Evolutionary conservation across 2,329 filamentous ascomycete genomes (phyloP).

Genomic region (Fusarium globosum): DNA sequence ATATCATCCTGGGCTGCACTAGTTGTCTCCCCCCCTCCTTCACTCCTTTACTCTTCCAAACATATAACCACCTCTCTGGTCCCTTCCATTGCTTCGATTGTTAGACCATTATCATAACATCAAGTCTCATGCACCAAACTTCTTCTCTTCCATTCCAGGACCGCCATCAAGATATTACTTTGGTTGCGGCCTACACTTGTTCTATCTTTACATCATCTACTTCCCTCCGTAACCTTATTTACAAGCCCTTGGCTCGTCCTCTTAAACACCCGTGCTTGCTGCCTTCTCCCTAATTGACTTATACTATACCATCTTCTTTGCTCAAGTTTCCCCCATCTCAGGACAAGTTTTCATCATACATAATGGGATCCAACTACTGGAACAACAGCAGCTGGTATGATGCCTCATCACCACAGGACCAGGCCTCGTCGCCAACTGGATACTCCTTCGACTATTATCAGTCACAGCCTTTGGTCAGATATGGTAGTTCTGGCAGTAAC

Average conservation of each 20-base stretch:
- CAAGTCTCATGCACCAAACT: slow-evolving; percentile 32
- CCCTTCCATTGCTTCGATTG: slow-evolving; percentile 1
- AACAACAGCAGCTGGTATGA: slow-evolving; percentile 22
- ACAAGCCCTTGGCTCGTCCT: slow-evolving; percentile 19
- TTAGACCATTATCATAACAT: slow-evolving; percentile 5
- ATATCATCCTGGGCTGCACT: slow-evolving; percentile 21
- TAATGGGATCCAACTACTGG: slow-evolving; percentile 35
- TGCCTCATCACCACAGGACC: slow-evolving; percentile 34
- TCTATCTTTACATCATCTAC: slow-evolving; percentile 6
- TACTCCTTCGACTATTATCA: slow-evolving; percentile 36
- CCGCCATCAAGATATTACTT: slow-evolving; percentile 33
- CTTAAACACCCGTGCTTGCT: slow-evolving; percentile 24
- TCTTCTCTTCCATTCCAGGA: slow-evolving; percentile 23
- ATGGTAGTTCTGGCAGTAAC: slow-evolving; percentile 47
- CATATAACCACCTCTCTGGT: slow-evolving; percentile 29
- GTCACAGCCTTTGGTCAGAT: slow-evolving; percentile 44
- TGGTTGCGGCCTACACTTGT: slow-evolving; percentile 27
- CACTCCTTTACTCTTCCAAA: slow-evolving; percentile 6
- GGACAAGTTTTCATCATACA: background rate
- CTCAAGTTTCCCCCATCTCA: background rate
- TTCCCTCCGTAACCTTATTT: slow-evolving; percentile 4
- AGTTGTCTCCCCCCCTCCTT: slow-evolving; percentile 5
- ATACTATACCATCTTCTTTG: background rate
- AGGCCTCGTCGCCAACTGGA: slow-evolving; percentile 31
- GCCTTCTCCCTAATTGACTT: slow-evolving; percentile 7